Base-by-base conservation (phyloP, 805 yeast genomes). In the Komagataella kurtzmanii region DNA sequence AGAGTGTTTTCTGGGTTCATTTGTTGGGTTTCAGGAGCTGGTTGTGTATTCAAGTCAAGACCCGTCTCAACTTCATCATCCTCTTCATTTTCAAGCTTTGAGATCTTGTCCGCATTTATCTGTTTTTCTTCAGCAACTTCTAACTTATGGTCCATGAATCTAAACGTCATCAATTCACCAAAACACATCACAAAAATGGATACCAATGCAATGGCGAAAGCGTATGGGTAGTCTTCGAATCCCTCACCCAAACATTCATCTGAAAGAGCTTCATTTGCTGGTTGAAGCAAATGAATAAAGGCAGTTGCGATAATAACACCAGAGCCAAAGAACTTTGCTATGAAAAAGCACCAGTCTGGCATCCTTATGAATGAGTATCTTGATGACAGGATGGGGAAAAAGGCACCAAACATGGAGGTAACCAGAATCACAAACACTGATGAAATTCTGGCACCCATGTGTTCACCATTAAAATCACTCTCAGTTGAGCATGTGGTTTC, bases 241-340 rank as follows among this genome's bases (percentile, higher is more conserved):
- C 71, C 70, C 21, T 78, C 81, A n/a, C 83, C 82, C 36, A 83
- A 68, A 66, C 88, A 82, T 12, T 65, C 71, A 49, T 74, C 60
- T 3, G 69, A 57, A 48, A 82, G 67, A 2, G 76, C 71, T 18
- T 79, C 81, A 51, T 70, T 59, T n/a, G 83, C 84, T 2, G 83
- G 83, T 51, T 73, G 71, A 58, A 83, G 67, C 52, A 83, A 64
- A 65, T 84, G 91, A 53, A 84, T 75, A 58, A 81, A 85, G 0
- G 88, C 87, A 6, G 91, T 84, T 8, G 90, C 85, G 3, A 84
- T 70, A 57, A 84, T 84, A 48, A 84, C 90, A 50, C 91, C 91
- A 3, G 88, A 75, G 58, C 91, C 91, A 58, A 83, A 83, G 67
- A 72, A 77, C 62, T 78, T 62, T 55, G 70, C 67, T 45, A 69